Evolutionary conservation across 2,329 filamentous ascomycete genomes (phyloP), one percentile per base, ranked within the genome.

Genomic region (Ophiostoma perfectum): DNA sequence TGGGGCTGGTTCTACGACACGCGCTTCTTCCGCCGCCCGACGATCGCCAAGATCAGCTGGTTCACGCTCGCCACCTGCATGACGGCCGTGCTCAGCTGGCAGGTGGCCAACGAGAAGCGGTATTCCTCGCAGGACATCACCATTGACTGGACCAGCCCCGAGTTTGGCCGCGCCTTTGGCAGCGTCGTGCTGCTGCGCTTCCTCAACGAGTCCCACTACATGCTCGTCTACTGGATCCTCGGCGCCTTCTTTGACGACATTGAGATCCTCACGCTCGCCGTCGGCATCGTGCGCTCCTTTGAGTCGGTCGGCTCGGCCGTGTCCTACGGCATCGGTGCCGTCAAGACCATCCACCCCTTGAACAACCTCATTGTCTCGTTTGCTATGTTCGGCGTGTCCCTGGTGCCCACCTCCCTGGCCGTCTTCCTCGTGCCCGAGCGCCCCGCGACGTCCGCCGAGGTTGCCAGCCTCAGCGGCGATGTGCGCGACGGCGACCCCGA

Each of bases 1-100:
- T 64, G 62, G 62, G 62, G 62, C 62, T 64, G 62, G 62, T 64
- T 64, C 62, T 64, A 64, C 62, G 62, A 64, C 62, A 64, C 62
- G 2, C 16, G n/a, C 39, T 44, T 64, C 12, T 18, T 64, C 39
- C 39, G 62, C 62, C 62, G 62, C 39, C 62, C 62, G 8, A 45
- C 62, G 7, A 5, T 64, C 3, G 62, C 62, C 62, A 64, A 64
- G 62, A 64, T 64, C 62, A 64, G 62, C 62, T 64, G 62, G 62
- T 42, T 45, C 41, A 64, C 62, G 0, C 62, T 64, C 1, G 36
- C 39, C 8, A 41, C 62, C 4, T 45, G 39, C 62, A 64, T 64
- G 62, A 64, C 62, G 38, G 62, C 41, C 3, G n/a, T 45, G 9
- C 41, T 64, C n/a, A 12, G 16, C 16, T 64, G 62, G 62, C 62